Evolutionary conservation across 2,329 filamentous ascomycete genomes (phyloP).

Genomic region (Apiospora sp.): DNA sequence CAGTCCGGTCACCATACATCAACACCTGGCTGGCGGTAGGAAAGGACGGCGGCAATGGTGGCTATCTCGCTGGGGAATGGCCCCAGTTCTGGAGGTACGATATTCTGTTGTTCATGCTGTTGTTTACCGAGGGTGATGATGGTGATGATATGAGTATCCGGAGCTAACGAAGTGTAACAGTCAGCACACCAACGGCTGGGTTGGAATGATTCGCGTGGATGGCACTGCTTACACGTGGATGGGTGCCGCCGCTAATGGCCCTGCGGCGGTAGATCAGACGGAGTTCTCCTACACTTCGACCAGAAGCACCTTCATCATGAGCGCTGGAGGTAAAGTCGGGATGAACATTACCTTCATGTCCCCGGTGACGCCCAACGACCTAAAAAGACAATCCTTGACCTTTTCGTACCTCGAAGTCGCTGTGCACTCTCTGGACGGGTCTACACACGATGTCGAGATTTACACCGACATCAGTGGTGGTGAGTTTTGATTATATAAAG

Average conservation of each 20-base stretch:
- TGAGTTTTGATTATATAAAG: constrained; percentile 44
- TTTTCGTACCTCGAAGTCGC: constrained; percentile 75
- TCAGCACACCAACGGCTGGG: constrained; percentile 68
- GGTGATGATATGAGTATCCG: not conserved
- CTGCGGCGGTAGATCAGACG: constrained; percentile 64
- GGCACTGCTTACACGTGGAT: constrained; percentile 71
- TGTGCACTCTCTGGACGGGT: constrained; percentile 68
- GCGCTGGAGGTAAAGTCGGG: constrained; percentile 66
- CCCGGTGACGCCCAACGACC: constrained; percentile 71
- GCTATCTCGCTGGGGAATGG: constrained; percentile 74
- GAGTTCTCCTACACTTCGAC: constrained; percentile 77
- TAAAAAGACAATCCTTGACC: constrained; percentile 71
- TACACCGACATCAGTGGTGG: constrained; percentile 78
- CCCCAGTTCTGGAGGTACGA: constrained; percentile 71
- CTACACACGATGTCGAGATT: constrained; percentile 69
- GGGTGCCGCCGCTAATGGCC: constrained; percentile 60
- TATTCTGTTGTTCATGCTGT: too few relatives aligned
- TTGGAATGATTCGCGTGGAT: constrained; percentile 75
- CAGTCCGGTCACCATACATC: constrained; percentile 78
- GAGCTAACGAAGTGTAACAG: constrained; percentile 43
- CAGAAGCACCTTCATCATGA: constrained; percentile 73
- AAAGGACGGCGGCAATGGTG: constrained; percentile 67
- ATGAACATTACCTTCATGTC: constrained; percentile 77
- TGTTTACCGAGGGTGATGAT: not conserved
- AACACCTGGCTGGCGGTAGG: constrained; percentile 74